Conservation (phyloP, 768 basidiomycete species). For the Pleurotus ostreatus region DNA sequence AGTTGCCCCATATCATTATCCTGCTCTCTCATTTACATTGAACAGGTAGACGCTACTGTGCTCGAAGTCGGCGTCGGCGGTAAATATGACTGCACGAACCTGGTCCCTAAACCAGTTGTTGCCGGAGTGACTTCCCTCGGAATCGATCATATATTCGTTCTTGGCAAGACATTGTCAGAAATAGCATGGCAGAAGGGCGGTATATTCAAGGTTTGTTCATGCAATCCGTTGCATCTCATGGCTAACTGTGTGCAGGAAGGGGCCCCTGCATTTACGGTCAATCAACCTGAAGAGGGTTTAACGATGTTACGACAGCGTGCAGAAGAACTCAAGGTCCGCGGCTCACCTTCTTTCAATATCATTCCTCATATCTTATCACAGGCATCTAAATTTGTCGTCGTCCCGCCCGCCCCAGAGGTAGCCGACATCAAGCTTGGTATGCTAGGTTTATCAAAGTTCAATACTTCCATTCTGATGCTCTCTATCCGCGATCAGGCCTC, state of each 20-base stretch:
- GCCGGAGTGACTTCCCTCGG: conserved; percentile 90
- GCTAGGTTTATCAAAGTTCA: not conserved
- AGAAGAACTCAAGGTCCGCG: conserved; percentile 55
- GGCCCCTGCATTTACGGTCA: conserved; percentile 82
- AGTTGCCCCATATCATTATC: not conserved
- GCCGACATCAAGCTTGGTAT: conserved; percentile 59
- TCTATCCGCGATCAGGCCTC: conserved; percentile 49
- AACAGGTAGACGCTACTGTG: conserved; percentile 77
- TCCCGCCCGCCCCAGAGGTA: conserved; percentile 49
- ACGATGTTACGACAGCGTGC: conserved; percentile 67
- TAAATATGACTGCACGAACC: conserved; percentile 90
- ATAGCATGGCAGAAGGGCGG: conserved; percentile 97
- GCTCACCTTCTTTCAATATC: conserved; percentile 5
- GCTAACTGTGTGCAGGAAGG: conserved; percentile 43
- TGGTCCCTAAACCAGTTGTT: conserved; percentile 86
- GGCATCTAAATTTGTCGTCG: conserved; percentile 68
- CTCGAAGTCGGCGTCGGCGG: conserved; percentile 98
- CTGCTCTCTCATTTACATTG: not conserved
- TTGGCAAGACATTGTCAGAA: conserved; percentile 84
- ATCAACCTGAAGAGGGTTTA: conserved; percentile 69
- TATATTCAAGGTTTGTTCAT: conserved; percentile 75
- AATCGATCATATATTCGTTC: conserved; percentile 83
- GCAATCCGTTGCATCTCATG: no score
- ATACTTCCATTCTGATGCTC: conserved; percentile 7
- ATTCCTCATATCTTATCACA: conserved; percentile 21